Conservation (phyloP, 331 rosid genomes). For the Malus hybrid region DNA sequence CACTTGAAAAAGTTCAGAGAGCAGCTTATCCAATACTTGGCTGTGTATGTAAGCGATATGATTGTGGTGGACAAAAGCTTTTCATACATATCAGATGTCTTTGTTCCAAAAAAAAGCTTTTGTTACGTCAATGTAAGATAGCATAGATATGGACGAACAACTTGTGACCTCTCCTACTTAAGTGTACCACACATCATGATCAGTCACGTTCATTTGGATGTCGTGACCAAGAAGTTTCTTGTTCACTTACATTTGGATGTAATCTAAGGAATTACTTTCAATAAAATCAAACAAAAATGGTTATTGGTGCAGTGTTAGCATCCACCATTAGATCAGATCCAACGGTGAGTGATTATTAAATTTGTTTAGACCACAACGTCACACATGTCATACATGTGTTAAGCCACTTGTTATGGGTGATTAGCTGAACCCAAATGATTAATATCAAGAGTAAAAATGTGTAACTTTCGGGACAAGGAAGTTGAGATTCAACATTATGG, state of each 20-base stretch:
- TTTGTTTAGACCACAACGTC: no score
- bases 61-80: background rate
- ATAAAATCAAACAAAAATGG: no score
- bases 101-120: background rate
- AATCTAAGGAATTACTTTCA: no score
- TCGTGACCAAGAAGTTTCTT: no score
- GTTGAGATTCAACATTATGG: slow-evolving; percentile 6
- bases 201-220: no score
- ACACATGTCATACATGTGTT: no score
- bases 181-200: background rate
- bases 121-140: background rate
- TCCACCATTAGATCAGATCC: no score
- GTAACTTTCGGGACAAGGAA: slow-evolving; percentile 25
- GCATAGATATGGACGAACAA: background rate
- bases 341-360: no score
- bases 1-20: background rate
- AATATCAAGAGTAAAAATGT: background rate
- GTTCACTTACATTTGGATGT: no score
- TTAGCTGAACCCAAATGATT: background rate
- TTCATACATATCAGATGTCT: background rate
- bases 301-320: no score
- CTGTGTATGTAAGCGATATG: background rate
- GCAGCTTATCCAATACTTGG: background rate
- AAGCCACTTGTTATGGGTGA: no score
- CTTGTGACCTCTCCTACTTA: background rate